Evolutionary conservation across 164 flowering plant genomes (phyloP).

Genomic region (Magnolia changhungtana): DNA sequence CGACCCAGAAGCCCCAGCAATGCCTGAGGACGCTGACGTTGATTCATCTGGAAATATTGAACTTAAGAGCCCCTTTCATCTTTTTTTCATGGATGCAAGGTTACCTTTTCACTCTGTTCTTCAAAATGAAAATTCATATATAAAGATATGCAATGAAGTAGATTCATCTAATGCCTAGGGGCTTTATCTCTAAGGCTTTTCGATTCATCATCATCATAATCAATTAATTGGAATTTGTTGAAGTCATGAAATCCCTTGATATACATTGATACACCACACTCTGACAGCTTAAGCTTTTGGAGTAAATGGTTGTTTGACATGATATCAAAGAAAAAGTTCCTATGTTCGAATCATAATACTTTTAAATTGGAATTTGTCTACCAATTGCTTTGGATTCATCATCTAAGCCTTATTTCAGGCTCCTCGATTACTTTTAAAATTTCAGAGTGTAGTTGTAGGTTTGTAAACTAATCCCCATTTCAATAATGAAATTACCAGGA

Average conservation of each 20-base stretch:
- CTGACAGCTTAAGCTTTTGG: too few relatives aligned
- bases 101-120: conserved; percentile 12
- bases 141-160: neutral
- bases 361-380: too few relatives aligned
- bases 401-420: too few relatives aligned
- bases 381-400: too few relatives aligned
- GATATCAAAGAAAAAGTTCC: too few relatives aligned
- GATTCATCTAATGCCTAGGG: neutral
- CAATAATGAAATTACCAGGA: conserved; percentile 24
- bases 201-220: neutral
- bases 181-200: neutral
- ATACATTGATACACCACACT: too few relatives aligned
- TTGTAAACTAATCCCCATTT: neutral
- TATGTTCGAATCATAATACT: too few relatives aligned
- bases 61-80: conserved; percentile 37
- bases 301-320: too few relatives aligned
- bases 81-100: conserved; percentile 60
- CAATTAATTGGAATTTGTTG: neutral
- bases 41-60: conserved; percentile 5
- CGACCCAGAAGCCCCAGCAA: neutral
- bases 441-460: too few relatives aligned
- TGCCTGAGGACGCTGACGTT: neutral
- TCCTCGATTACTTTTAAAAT: too few relatives aligned
- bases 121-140: neutral
- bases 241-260: too few relatives aligned